Evolutionary conservation across 2,329 filamentous ascomycete genomes (phyloP), one percentile per base, ranked within the genome.

Genomic region (Pseudogymnoascus sp.): DNA sequence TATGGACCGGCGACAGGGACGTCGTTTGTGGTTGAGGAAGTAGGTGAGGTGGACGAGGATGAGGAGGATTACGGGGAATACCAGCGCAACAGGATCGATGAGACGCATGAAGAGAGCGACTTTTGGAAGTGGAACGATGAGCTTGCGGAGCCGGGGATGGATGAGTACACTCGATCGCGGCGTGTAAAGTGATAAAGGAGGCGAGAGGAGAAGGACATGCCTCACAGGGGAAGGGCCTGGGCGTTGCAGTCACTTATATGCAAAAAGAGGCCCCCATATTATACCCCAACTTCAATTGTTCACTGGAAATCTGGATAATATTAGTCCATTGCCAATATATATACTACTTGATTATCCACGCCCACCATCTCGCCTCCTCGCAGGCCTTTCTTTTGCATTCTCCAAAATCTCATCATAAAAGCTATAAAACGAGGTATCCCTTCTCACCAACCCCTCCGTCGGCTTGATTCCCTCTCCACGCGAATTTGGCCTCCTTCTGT

Each of bases 21-120:
- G 0, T 73, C 63, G 10, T 78, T 80, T 63, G 75, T 78, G 3
- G 74, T 80, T 59, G 77, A 79, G 64, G 76, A 78, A 59, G 72
- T 80, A 29, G 77, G 73, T 1, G 76, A 78, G 39, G 66, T 75
- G 8, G 72, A 72, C 6, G 74, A 78, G 15, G 74, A 77, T 52
- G 76, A 78, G 45, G 75, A 78, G 64, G 72, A 76, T 29, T 77
- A 77, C 63, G 76, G 76, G 2, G 74, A 76, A 21, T 78, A 74
- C 64, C 75, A 77, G 64, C 67, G 64, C 10, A 67, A 71, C 67
- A 67, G 65, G 21, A 66, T 65, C 9, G 70, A 71, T n/a, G 63
- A 65, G 7, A 66, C 67, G 8, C 65, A 64, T 35, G 45, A 62
- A 21, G 66, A 65, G 40, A 15, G 63, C 35, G 58, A 65, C 18